These are phyloP conservation scores for Aspergillus ruber DNA, from an alignment of 2,329 filamentous ascomycete genomes.

Conservation along the genomic window DNA sequence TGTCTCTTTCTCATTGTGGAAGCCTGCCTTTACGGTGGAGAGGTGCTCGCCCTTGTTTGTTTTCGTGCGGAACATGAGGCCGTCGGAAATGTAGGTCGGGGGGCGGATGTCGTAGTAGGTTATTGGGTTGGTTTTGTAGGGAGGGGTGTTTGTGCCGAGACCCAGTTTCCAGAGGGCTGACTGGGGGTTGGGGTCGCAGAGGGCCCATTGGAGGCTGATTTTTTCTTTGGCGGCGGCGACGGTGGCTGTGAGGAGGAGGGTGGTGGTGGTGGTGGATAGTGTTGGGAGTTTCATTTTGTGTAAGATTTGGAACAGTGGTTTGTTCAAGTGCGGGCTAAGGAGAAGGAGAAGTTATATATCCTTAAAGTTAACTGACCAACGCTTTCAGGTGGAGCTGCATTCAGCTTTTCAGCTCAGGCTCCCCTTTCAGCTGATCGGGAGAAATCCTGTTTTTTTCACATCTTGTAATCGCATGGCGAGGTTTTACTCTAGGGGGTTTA, in stretches of 20 bases:
- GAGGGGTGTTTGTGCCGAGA: background rate
- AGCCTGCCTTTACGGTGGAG: conserved; percentile 2
- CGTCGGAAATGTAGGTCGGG: background rate
- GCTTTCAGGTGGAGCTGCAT: too few relatives aligned
- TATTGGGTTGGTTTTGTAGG: conserved; percentile 3
- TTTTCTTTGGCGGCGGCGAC: background rate
- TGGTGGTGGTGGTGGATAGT: background rate
- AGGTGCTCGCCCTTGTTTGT: background rate
- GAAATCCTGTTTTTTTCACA: too few relatives aligned
- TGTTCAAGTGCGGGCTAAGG: background rate
- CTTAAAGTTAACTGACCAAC: too few relatives aligned
- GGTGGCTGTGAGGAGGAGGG: background rate
- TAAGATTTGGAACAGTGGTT: too few relatives aligned
- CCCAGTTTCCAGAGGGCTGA: background rate
- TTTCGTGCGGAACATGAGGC: conserved; percentile 6
- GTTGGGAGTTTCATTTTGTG: background rate
- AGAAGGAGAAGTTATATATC: too few relatives aligned
- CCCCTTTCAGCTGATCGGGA: too few relatives aligned
- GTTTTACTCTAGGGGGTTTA: too few relatives aligned
- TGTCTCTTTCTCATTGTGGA: background rate
- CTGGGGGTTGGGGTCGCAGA: background rate
- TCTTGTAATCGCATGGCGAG: too few relatives aligned
- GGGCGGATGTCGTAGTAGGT: conserved; percentile 3
- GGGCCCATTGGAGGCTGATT: background rate
- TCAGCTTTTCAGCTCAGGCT: too few relatives aligned